Evolutionary conservation across 768 basidiomycete species (phyloP), one percentile per base, ranked within the genome.

Genomic region (Tricholomella constricta): DNA sequence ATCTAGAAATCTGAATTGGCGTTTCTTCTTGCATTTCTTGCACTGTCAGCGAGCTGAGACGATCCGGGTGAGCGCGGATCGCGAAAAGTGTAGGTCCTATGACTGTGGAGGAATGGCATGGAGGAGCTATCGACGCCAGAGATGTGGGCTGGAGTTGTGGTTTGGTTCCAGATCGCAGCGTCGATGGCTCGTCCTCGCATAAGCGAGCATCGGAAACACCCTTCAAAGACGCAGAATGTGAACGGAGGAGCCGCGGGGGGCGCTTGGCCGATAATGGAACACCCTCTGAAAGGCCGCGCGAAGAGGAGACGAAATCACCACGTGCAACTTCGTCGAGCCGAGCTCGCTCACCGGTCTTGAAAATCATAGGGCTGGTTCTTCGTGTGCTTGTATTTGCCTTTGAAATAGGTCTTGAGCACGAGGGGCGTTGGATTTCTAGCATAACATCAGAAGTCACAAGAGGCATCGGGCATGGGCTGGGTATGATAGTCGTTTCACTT

Each of bases 161-260:
- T 15, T 17, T 31, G 6, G 31, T 4, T 8, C 5, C 29, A 12
- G 26, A 15, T 12, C 34, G 45, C 12, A 27, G 23, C 14, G 40
- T 44, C 22, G 6, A 36, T 14, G n/a, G n/a, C 4, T 12, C 32
- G 35, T 34, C 40, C 27, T 27, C 5, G 5, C 2, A 12, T 17
- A 19, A 11, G 22, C 23, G 36, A 22, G 44, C 25, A 47, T 36
- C 35, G 26, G 27, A 27, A 23, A 32, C 43, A 17, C 27, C 38
- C 22, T 45, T 35, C 2, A 52, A 50, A 14, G 48, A 35, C 32
- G 54, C 42, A 19, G 57, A 31, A 34, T 51, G 41, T 34, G 45
- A 47, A 25, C 52, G 50, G 11, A 61, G 60, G 12, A 62, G 47
- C 23, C 58, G 53, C 22, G 62, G 60, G 6, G 65, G 54, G 23